These are phyloP conservation scores for Gossypium schwendimanii DNA, from an alignment of 441 rosid species.

Conservation along the genomic window DNA sequence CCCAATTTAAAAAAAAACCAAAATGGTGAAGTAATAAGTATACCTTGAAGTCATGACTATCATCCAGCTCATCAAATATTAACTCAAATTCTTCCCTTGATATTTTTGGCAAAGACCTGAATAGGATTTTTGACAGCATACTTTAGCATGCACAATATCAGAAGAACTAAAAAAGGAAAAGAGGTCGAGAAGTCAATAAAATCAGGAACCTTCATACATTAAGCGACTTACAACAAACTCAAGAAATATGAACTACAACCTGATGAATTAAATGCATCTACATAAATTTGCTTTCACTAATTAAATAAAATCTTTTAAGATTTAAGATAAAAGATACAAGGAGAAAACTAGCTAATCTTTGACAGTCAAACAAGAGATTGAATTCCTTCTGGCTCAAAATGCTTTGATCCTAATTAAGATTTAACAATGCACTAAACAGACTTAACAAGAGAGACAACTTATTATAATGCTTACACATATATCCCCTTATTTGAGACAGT, in stretches of 20 bases:
- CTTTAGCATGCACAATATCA: slow-evolving; percentile 7
- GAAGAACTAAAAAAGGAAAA: slow-evolving; percentile 10
- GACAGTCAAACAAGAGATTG: background rate
- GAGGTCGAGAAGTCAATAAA: background rate
- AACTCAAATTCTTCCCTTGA: slow-evolving; percentile 77
- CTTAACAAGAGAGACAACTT: slow-evolving; percentile 1
- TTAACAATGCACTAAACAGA: slow-evolving; percentile 1
- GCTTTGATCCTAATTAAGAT: background rate
- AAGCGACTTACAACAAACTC: background rate
- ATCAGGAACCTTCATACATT: background rate
- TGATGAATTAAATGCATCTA: background rate
- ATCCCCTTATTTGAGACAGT: background rate
- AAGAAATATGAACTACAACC: slow-evolving; percentile 6
- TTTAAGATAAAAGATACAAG: background rate
- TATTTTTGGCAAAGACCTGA: slow-evolving; percentile 82
- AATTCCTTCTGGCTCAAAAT: background rate
- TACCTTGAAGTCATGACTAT: slow-evolving; percentile 89
- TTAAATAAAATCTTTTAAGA: background rate
- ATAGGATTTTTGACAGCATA: slow-evolving; percentile 14
- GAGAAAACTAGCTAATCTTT: slow-evolving; percentile 10
- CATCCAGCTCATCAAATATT: slow-evolving; percentile 90
- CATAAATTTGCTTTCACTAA: background rate
- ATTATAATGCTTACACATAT: background rate
- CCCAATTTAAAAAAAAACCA: background rate
- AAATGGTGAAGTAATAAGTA: slow-evolving; percentile 9